A percentile compares a stretch with the other conserved stretches of the same genome.
Evolutionary conservation across 1,284 basidiomycete genomes (phyloP).

Genomic region (Heterobasidion parviporum): DNA sequence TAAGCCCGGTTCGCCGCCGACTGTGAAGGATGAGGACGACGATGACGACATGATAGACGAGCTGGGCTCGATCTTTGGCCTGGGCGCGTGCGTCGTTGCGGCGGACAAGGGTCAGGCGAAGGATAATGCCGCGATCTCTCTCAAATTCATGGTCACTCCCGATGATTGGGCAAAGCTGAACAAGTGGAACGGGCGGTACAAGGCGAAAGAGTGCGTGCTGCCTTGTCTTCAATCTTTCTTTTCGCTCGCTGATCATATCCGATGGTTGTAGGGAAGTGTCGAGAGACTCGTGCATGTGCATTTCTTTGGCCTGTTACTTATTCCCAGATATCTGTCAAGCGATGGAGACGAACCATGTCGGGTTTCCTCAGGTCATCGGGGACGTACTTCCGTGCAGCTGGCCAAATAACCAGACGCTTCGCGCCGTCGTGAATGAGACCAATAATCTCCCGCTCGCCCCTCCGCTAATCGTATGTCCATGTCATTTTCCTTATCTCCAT

Average conservation of each 20-base stretch:
- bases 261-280: background rate
- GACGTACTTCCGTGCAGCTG: background rate
- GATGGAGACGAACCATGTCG: background rate
- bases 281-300: background rate
- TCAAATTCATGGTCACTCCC: background rate
- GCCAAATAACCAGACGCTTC: background rate
- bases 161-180: background rate
- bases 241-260: background rate
- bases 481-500: background rate
- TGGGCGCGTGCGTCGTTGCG: background rate
- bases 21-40: background rate
- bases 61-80: background rate
- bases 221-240: background rate
- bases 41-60: conserved; percentile 1
- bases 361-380: background rate
- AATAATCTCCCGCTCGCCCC: background rate
- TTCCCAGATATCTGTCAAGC: background rate
- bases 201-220: background rate
- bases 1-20: background rate
- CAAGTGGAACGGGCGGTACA: background rate
- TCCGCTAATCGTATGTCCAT: background rate
- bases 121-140: background rate
- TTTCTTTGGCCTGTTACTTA: conserved; percentile 1
- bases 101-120: background rate
- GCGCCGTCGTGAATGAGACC: background rate